These are phyloP conservation scores for Mortierella sp. DNA, from an alignment of 371 early-diverging fungal species.

Conservation along the genomic window DNA sequence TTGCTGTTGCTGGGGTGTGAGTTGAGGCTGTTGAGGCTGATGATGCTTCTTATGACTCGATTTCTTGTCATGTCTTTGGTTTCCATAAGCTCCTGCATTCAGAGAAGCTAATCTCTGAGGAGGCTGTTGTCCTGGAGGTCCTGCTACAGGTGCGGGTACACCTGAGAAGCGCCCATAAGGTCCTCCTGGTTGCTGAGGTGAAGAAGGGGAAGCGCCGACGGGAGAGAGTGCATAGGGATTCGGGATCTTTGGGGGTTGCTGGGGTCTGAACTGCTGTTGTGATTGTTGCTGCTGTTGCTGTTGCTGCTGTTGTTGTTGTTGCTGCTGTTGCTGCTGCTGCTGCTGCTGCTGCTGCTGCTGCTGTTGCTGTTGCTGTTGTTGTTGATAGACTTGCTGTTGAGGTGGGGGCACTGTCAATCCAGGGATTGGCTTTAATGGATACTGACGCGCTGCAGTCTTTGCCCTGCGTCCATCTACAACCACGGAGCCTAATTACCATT, in stretches of 20 bases:
- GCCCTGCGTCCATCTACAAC: conserved; percentile 50
- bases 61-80: conserved; percentile 42
- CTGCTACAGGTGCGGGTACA: conserved; percentile 21
- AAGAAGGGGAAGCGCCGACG: conserved; percentile 26
- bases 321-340: conserved; percentile 16
- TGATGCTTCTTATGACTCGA: conserved; percentile 49
- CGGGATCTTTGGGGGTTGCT: conserved; percentile 37
- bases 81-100: conserved; percentile 33
- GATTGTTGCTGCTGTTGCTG: conserved; percentile 19
- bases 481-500: conserved; percentile 24
- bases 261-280: conserved; percentile 25
- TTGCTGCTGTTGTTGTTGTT: conserved; percentile 18
- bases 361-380: conserved; percentile 16
- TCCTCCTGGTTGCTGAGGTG: conserved; percentile 39
- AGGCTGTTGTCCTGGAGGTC: conserved; percentile 27
- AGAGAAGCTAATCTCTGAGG: conserved; percentile 36
- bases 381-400: conserved; percentile 13
- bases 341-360: conserved; percentile 18
- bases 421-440: conserved; percentile 47
- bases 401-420: conserved; percentile 15
- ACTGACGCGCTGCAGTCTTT: conserved; percentile 43
- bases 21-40: conserved; percentile 35
- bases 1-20: conserved; percentile 41
- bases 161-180: conserved; percentile 23
- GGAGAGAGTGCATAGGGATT: conserved; percentile 27